Evolutionary conservation across 75 land plant genomes (phyloP).

Genomic region (Adiantum capillusveneris): DNA sequence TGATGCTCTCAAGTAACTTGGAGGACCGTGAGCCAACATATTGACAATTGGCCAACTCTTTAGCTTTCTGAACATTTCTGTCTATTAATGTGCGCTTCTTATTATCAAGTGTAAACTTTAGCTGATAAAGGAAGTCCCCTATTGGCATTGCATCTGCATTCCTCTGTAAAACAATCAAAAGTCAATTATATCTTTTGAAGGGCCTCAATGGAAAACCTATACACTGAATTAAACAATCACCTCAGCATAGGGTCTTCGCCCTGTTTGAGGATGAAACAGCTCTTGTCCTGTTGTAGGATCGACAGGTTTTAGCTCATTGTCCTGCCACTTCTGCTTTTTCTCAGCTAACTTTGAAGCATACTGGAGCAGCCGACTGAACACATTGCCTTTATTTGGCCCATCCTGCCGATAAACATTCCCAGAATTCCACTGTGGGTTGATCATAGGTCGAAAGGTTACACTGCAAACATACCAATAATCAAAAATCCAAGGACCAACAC

Average conservation of each 20-base stretch:
- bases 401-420: slow-evolving; percentile 13
- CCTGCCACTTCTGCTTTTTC: slow-evolving; percentile 22
- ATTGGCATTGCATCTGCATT: slow-evolving; percentile 21
- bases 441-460: slow-evolving; percentile 30
- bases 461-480: slow-evolving; percentile 10
- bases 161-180: slow-evolving; percentile 18
- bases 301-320: slow-evolving; percentile 10
- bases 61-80: slow-evolving; percentile 10
- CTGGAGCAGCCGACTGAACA: slow-evolving; percentile 26
- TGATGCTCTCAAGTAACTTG: slow-evolving; percentile 18
- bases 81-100: slow-evolving; percentile 15
- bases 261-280: slow-evolving; percentile 26
- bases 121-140: slow-evolving; percentile 29
- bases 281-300: slow-evolving; percentile 31
- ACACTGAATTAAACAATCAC: slow-evolving; percentile 17
- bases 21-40: slow-evolving; percentile 27
- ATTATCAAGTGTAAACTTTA: slow-evolving; percentile 23
- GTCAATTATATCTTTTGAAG: no score
- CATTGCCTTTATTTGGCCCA: slow-evolving; percentile 13
- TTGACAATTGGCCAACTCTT: slow-evolving; percentile 22
- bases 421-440: slow-evolving; percentile 14
- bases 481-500: no score
- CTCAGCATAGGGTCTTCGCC: slow-evolving; percentile 26
- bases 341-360: slow-evolving; percentile 32
- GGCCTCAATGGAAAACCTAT: no score